Conservation (phyloP, 164 flowering plant genomes). For the Nymphaea colorata region DNA sequence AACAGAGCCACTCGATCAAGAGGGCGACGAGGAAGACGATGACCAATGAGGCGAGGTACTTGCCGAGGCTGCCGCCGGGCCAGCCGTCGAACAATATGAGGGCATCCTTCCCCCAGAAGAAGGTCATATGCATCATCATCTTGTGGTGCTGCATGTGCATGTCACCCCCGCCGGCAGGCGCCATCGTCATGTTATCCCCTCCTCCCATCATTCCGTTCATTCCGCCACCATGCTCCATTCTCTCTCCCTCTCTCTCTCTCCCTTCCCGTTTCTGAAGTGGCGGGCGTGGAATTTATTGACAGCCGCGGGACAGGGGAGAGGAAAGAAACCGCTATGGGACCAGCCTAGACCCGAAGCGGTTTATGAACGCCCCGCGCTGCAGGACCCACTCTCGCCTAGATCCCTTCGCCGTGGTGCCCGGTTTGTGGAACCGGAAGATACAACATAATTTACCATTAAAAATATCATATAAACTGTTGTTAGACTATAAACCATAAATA, state of each 20-base stretch:
- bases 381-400: too few species aligned
- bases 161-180: not conserved
- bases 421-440: too few species aligned
- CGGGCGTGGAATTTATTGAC: too few species aligned
- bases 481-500: too few species aligned
- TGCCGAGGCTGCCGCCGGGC: slow-evolving; percentile 30
- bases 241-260: not conserved
- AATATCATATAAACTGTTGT: too few species aligned
- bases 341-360: too few species aligned
- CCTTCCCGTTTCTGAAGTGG: not conserved
- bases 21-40: slow-evolving; percentile 22
- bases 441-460: too few species aligned
- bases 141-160: slow-evolving; percentile 3
- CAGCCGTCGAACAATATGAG: slow-evolving; percentile 33
- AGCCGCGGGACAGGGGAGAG: not conserved
- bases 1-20: slow-evolving; percentile 27
- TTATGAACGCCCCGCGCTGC: too few species aligned
- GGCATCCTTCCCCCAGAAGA: slow-evolving; percentile 39
- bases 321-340: not conserved
- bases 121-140: slow-evolving; percentile 35
- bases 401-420: too few species aligned
- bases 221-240: slow-evolving; percentile 1
- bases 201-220: slow-evolving; percentile 1
- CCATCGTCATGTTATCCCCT: slow-evolving; percentile 4
- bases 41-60: slow-evolving; percentile 30